These are phyloP conservation scores for Silene vulgaris DNA, from an alignment of 179 eudicot species.

Conservation along the genomic window DNA sequence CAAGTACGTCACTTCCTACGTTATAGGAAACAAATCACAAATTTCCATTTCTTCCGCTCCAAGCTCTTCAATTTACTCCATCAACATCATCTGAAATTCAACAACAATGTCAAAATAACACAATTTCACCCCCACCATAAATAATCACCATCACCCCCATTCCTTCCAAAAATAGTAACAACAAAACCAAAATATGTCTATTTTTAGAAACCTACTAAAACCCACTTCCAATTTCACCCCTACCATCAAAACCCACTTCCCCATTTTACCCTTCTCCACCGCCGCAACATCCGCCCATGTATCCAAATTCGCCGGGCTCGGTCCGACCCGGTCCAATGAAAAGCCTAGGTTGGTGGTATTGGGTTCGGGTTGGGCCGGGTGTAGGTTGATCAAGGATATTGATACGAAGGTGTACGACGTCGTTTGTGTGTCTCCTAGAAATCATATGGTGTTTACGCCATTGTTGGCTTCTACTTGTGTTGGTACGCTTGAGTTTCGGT, in stretches of 20 bases:
- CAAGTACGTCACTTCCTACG: neutral
- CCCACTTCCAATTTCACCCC: conserved; percentile 20
- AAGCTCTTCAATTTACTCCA: conserved; percentile 5
- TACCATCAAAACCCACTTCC: conserved; percentile 19
- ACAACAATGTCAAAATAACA: no score
- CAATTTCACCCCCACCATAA: neutral
- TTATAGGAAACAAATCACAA: neutral
- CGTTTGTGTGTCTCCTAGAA: conserved; percentile 86
- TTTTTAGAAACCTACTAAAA: conserved; percentile 48
- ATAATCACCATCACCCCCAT: neutral
- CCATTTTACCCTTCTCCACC: conserved; percentile 20
- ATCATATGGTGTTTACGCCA: conserved; percentile 97
- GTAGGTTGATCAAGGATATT: conserved; percentile 73
- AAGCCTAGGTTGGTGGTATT: conserved; percentile 86
- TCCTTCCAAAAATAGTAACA: neutral
- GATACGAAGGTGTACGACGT: conserved; percentile 64
- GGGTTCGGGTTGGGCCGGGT: conserved; percentile 94
- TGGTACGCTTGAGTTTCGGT: conserved; percentile 90
- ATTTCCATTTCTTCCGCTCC: conserved; percentile 16
- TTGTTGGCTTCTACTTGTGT: conserved; percentile 90
- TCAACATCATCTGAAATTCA: neutral
- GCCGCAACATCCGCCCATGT: neutral
- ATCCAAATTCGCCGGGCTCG: conserved; percentile 36
- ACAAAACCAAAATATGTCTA: conserved; percentile 41
- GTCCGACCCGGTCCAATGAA: conserved; percentile 52